These are phyloP conservation scores for Colletotrichum graminicola DNA, from an alignment of 2,329 filamentous ascomycete species.

Conservation along the genomic window DNA sequence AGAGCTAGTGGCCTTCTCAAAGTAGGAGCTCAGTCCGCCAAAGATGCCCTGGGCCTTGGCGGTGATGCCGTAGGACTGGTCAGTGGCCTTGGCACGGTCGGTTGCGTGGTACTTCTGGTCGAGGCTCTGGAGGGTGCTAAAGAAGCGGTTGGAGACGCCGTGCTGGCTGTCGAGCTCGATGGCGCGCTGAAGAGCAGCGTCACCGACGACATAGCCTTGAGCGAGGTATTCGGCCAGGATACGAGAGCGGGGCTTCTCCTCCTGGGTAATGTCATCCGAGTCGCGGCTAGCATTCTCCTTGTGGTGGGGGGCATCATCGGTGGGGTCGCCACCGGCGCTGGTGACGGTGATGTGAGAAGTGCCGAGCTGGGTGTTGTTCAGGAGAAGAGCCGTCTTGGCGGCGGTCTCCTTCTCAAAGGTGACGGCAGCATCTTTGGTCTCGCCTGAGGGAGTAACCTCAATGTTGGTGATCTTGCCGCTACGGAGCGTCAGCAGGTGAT, in stretches of 20 bases:
- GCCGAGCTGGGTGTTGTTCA: conserved; percentile 96
- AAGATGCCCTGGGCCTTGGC: conserved; percentile 75
- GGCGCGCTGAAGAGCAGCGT: conserved; percentile 81
- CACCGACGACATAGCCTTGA: conserved; percentile 88
- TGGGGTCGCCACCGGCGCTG: conserved; percentile 73
- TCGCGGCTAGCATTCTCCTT: conserved; percentile 69
- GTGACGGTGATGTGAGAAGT: conserved; percentile 84
- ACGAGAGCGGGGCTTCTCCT: conserved; percentile 95
- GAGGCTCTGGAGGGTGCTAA: conserved; percentile 79
- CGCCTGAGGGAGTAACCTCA: conserved; percentile 76
- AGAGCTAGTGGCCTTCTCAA: conserved; percentile 90
- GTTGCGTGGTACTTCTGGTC: conserved; percentile 89
- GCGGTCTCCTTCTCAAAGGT: conserved; percentile 97
- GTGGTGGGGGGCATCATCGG: conserved; percentile 69
- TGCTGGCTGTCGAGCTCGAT: conserved; percentile 92
- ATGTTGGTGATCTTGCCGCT: conserved; percentile 93
- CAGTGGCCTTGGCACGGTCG: conserved; percentile 86
- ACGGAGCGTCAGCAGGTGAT: conserved; percentile 40
- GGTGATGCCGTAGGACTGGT: conserved; percentile 86
- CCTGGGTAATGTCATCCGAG: conserved; percentile 83
- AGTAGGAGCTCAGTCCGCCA: conserved; percentile 84
- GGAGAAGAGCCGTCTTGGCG: conserved; percentile 94
- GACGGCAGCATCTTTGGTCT: conserved; percentile 87
- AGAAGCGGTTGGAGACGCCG: conserved; percentile 85
- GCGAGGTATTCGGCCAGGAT: conserved; percentile 97